Conservation (phyloP, 148 eudicot genomes). For the Amaranthus cruentus region DNA sequence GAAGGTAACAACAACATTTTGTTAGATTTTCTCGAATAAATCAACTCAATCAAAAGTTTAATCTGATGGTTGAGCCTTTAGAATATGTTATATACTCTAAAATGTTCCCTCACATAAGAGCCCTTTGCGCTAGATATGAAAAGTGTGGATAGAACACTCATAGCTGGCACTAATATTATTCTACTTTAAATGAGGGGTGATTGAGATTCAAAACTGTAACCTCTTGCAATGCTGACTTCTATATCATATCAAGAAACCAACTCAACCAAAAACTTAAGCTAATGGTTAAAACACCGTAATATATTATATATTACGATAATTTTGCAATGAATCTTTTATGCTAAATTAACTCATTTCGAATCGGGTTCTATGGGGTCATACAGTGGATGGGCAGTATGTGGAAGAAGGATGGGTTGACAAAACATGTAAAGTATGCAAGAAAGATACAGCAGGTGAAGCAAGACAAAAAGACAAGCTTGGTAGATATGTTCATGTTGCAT, state of each 20-base stretch:
- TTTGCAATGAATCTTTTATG: background rate
- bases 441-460: slow-evolving; percentile 77
- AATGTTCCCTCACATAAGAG: too few relatives aligned
- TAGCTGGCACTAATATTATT: too few relatives aligned
- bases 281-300: background rate
- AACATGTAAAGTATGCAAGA: slow-evolving; percentile 95
- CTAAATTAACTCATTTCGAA: too few relatives aligned
- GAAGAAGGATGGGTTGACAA: slow-evolving; percentile 99
- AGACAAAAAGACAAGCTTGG: slow-evolving; percentile 84
- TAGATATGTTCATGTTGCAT: slow-evolving; percentile 85
- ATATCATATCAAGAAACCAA: too few relatives aligned
- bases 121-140: too few relatives aligned
- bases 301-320: background rate
- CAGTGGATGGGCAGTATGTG: slow-evolving; percentile 92
- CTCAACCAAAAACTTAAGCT: background rate
- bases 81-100: background rate
- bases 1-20: slow-evolving; percentile 50
- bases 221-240: too few relatives aligned
- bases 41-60: too few relatives aligned
- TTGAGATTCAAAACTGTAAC: too few relatives aligned
- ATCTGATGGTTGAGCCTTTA: background rate
- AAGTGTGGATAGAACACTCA: too few relatives aligned
- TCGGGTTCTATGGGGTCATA: background rate
- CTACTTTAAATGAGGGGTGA: too few relatives aligned
- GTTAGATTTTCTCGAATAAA: background rate